phyloP scores from a whole-genome alignment of 768 basidiomycete genomes.

The Tephrocybe rancida region DNA sequence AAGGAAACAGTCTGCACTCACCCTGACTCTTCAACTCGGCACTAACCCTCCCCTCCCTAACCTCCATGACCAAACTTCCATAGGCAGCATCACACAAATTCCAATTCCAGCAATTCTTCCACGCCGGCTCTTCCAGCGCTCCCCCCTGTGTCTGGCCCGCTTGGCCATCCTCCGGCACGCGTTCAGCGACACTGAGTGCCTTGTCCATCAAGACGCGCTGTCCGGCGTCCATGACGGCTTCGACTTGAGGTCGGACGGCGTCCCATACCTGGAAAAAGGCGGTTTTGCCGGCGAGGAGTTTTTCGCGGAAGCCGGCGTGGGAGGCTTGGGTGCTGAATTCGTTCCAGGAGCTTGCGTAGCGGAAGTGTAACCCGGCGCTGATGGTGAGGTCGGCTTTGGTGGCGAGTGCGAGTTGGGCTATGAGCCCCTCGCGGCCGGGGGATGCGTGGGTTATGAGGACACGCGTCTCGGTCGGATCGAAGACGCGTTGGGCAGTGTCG shows the following conservation, averaged over 20 bases:
- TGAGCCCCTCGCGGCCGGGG: slow-evolving; percentile 90
- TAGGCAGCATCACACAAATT: slow-evolving; percentile 96
- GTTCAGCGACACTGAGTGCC: slow-evolving; percentile 81
- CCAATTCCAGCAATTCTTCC: slow-evolving; percentile 99
- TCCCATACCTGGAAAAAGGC: slow-evolving; percentile 94
- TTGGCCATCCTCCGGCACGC: slow-evolving; percentile 53
- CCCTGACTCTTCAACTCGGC: slow-evolving; percentile 94
- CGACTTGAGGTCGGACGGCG: slow-evolving; percentile 88
- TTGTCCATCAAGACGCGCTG: slow-evolving; percentile 90
- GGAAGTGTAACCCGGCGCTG: slow-evolving; percentile 95
- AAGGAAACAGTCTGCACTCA: slow-evolving; percentile 21
- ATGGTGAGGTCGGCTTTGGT: slow-evolving; percentile 94
- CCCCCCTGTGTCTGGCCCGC: slow-evolving; percentile 44
- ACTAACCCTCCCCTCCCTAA: slow-evolving; percentile 91
- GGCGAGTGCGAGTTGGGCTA: slow-evolving; percentile 86
- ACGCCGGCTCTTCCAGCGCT: slow-evolving; percentile 76
- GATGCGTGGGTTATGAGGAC: slow-evolving; percentile 91
- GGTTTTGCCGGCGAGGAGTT: slow-evolving; percentile 77
- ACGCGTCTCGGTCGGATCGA: slow-evolving; percentile 91
- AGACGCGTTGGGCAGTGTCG: slow-evolving; percentile 94
- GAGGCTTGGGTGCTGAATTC: slow-evolving; percentile 94
- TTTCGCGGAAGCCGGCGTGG: slow-evolving; percentile 84
- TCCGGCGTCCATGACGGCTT: slow-evolving; percentile 87
- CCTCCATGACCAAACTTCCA: slow-evolving; percentile 83
- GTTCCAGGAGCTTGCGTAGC: slow-evolving; percentile 95